phyloP scores from a whole-genome alignment of 164 flowering plant species.

The Aristolochia californica region DNA sequence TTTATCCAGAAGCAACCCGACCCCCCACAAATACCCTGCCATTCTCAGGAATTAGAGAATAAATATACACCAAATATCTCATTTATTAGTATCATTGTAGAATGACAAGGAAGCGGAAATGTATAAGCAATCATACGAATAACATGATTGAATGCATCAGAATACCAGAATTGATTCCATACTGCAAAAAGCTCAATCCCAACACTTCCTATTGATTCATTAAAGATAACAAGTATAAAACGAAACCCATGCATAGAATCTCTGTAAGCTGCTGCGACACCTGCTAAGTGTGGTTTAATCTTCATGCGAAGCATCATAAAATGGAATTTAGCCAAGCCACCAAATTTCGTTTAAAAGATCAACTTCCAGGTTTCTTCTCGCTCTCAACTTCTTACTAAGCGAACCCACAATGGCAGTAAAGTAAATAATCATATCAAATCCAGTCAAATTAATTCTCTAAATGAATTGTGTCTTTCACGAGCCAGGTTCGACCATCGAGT shows the following conservation, averaged over 20 bases:
- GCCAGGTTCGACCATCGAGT: too few relatives aligned
- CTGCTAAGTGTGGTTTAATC: too few relatives aligned
- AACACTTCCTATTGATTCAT: neutral
- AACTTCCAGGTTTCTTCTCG: neutral
- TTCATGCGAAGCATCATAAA: too few relatives aligned
- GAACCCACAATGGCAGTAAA: neutral
- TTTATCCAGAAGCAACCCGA: slow-evolving; percentile 61
- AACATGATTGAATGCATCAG: neutral
- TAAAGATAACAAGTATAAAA: neutral
- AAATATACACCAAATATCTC: slow-evolving; percentile 1
- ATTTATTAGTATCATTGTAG: neutral
- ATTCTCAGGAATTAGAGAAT: slow-evolving; percentile 10
- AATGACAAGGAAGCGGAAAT: too few relatives aligned
- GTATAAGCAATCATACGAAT: neutral
- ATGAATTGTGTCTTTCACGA: too few relatives aligned
- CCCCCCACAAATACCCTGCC: slow-evolving; percentile 73
- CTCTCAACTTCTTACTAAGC: neutral
- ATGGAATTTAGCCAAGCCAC: neutral
- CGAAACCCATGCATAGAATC: too few relatives aligned
- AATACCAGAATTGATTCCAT: neutral
- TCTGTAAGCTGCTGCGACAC: too few relatives aligned
- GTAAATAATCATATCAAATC: neutral
- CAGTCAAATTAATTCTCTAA: neutral
- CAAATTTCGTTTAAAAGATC: neutral
- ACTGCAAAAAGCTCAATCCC: neutral